These are phyloP conservation scores for Talaromyces sp. DNA, from an alignment of 2,329 filamentous ascomycete genomes.

Conservation along the genomic window DNA sequence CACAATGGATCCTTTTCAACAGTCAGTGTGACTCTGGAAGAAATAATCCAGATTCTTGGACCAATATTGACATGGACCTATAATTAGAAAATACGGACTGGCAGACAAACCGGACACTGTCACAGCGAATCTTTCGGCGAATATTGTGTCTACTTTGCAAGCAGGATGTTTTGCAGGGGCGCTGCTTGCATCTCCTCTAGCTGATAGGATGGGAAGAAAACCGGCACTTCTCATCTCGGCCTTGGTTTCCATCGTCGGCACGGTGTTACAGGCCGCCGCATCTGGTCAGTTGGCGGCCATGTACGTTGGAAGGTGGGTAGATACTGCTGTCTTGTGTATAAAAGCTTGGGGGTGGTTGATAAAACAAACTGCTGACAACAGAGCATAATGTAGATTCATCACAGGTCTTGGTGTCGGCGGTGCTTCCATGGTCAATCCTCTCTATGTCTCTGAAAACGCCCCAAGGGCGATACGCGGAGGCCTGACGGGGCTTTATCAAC, in stretches of 20 bases:
- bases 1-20: slow-evolving; percentile 55
- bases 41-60: background rate
- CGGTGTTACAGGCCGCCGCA: slow-evolving; percentile 58
- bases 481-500: slow-evolving; percentile 57
- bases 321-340: background rate
- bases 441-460: slow-evolving; percentile 59
- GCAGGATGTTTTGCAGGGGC: slow-evolving; percentile 55
- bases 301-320: slow-evolving; percentile 58
- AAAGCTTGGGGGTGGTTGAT: background rate
- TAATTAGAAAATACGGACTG: slow-evolving; percentile 50
- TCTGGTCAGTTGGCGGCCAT: slow-evolving; percentile 57
- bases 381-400: slow-evolving; percentile 36
- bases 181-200: slow-evolving; percentile 35
- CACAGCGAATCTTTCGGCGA: slow-evolving; percentile 11
- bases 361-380: background rate
- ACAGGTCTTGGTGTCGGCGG: slow-evolving; percentile 49
- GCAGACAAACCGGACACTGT: slow-evolving; percentile 7
- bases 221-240: slow-evolving; percentile 54
- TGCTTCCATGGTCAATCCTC: slow-evolving; percentile 55
- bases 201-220: slow-evolving; percentile 52
- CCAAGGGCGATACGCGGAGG: slow-evolving; percentile 57
- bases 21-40: slow-evolving; percentile 30
- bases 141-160: slow-evolving; percentile 64
- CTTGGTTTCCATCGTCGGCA: slow-evolving; percentile 55
- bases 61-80: background rate